A percentile compares a stretch with the other conserved stretches of the same genome.
Conservation (phyloP, 2,329 filamentous ascomycete genomes). For the Exutisphaerella laricina region DNA sequence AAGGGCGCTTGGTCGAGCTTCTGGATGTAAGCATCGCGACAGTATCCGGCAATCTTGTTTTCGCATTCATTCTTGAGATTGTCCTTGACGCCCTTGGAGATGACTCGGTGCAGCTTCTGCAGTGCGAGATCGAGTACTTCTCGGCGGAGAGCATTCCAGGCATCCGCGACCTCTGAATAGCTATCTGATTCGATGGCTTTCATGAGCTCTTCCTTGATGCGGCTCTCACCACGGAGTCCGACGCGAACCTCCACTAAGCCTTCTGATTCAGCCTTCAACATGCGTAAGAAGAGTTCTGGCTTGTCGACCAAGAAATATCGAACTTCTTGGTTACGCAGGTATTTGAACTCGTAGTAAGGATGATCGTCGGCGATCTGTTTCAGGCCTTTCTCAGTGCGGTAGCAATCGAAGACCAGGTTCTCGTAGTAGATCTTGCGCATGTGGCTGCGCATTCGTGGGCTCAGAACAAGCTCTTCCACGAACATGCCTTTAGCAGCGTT, state of each 20-base stretch:
- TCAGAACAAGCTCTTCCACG: constrained; percentile 81
- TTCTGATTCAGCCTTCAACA: constrained; percentile 95
- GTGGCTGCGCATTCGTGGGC: constrained; percentile 81
- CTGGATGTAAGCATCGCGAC: constrained; percentile 81
- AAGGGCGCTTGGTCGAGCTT: constrained; percentile 93
- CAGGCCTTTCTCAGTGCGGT: constrained; percentile 87
- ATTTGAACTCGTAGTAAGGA: constrained; percentile 97
- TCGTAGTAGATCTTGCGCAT: constrained; percentile 79
- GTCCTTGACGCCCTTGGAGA: constrained; percentile 90
- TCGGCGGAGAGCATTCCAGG: constrained; percentile 84
- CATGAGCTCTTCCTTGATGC: constrained; percentile 71
- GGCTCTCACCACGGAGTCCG: constrained; percentile 66
- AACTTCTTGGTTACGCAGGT: constrained; percentile 75
- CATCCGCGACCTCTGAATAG: constrained; percentile 88
- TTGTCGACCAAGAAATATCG: constrained; percentile 66
- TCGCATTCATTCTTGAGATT: constrained; percentile 90
- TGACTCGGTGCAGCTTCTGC: constrained; percentile 72
- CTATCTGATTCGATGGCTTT: constrained; percentile 89
- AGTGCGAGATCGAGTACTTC: constrained; percentile 80
- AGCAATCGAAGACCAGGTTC: constrained; percentile 77
- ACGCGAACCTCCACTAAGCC: constrained; percentile 83
- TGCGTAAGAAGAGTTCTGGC: constrained; percentile 88
- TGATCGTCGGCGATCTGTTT: constrained; percentile 92
- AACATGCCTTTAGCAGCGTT: constrained; percentile 80
- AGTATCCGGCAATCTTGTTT: constrained; percentile 80